These are phyloP conservation scores for Drosera capensis DNA, from an alignment of 148 eudicot species.

Conservation along the genomic window DNA sequence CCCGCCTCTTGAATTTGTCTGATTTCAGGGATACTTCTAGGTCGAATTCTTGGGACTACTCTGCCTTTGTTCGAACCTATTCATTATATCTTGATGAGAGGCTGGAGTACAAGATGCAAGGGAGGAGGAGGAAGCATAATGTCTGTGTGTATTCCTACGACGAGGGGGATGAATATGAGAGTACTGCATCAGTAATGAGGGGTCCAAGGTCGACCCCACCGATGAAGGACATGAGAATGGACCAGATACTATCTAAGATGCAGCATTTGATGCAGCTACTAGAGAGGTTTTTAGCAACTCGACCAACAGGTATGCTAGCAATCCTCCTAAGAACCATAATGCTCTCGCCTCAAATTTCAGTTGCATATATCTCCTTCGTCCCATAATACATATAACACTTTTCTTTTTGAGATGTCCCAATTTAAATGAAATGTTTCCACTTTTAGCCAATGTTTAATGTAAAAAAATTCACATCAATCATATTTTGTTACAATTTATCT, in stretches of 20 bases:
- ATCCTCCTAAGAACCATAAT: too few relatives aligned
- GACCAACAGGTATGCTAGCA: slow-evolving; percentile 61
- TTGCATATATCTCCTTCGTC: too few relatives aligned
- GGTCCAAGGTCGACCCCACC: slow-evolving; percentile 16
- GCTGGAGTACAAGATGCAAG: slow-evolving; percentile 59
- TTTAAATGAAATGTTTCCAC: too few relatives aligned
- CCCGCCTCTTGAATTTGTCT: slow-evolving; percentile 66
- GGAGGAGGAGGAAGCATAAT: slow-evolving; percentile 16
- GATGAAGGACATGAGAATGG: slow-evolving; percentile 21
- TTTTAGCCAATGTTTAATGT: too few relatives aligned
- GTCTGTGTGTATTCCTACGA: slow-evolving; percentile 5
- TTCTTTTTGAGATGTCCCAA: too few relatives aligned
- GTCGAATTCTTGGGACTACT: slow-evolving; percentile 57
- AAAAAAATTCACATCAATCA: too few relatives aligned
- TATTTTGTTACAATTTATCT: too few relatives aligned
- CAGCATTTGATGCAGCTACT: slow-evolving; percentile 53
- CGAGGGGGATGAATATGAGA: slow-evolving; percentile 1
- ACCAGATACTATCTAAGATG: slow-evolving; percentile 27
- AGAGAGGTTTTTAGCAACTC: slow-evolving; percentile 66
- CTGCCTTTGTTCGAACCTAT: slow-evolving; percentile 64
- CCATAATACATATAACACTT: too few relatives aligned
- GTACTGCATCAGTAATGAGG: not conserved
- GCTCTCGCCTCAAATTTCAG: too few relatives aligned
- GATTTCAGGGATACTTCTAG: slow-evolving; percentile 56
- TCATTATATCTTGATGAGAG: slow-evolving; percentile 59